Conservation (phyloP, 1,139 yeast genomes). For the Candida labiduridarum region DNA sequence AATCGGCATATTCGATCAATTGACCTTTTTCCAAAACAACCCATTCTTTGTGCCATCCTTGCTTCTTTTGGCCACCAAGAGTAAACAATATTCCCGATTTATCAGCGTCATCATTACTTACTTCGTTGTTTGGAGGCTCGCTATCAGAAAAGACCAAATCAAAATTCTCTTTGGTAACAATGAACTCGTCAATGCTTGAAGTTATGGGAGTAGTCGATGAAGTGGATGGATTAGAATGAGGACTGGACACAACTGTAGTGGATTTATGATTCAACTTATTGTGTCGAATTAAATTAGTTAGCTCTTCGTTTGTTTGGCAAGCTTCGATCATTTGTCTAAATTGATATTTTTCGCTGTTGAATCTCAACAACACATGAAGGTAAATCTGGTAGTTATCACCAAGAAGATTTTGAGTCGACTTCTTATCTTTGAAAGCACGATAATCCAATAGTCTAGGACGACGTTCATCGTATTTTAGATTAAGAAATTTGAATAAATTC, state of each 20-base stretch:
- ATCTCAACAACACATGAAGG: conserved; percentile 37
- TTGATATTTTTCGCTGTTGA: conserved; percentile 46
- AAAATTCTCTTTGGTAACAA: conserved; percentile 33
- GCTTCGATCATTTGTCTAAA: conserved; percentile 49
- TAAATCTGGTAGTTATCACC: conserved; percentile 34
- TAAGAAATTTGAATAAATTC: conserved; percentile 39
- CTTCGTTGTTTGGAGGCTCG: conserved; percentile 14
- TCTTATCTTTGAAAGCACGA: conserved; percentile 23
- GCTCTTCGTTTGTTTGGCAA: conserved; percentile 43
- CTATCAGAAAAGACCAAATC: conserved; percentile 31
- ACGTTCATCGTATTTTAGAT: conserved; percentile 20
- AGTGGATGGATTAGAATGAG: conserved; percentile 9
- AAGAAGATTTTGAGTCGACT: conserved; percentile 25
- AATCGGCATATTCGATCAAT: conserved; percentile 73
- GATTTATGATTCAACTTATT: conserved; percentile 28
- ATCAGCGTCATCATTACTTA: conserved; percentile 27
- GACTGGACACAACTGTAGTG: conserved; percentile 4
- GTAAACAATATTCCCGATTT: conserved; percentile 65
- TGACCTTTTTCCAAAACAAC: conserved; percentile 71
- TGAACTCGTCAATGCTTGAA: conserved; percentile 19
- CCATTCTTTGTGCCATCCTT: conserved; percentile 93
- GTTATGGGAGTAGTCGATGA: conserved; percentile 6
- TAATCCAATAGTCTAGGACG: conserved; percentile 23
- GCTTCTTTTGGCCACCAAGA: conserved; percentile 71
- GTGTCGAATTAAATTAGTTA: conserved; percentile 34